Percentiles rank a stretch among this genome's conserved stretches.
Conservation (phyloP, 306 rosid species). For the Dryas alaskensis region DNA sequence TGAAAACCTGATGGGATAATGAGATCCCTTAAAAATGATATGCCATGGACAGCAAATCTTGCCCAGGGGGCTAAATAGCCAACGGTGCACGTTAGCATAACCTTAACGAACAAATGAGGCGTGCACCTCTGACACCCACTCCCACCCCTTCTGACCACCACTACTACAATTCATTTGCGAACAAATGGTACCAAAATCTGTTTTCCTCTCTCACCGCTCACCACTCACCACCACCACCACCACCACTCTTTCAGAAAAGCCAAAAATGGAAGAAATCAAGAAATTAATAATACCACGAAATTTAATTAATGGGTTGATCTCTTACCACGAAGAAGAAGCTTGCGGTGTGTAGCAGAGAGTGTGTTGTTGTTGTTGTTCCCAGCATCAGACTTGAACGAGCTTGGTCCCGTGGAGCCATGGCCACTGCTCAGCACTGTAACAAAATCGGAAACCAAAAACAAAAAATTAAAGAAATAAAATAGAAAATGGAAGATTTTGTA, state of each 20-base stretch:
- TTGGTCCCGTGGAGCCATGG: slow-evolving; percentile 3
- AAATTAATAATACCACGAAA: not conserved
- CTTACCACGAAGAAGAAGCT: slow-evolving; percentile 49
- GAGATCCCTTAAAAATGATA: slow-evolving; percentile 18
- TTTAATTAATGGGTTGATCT: not conserved
- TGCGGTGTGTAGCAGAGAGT: slow-evolving; percentile 47
- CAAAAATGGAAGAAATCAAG: not conserved
- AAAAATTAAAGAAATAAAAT: not conserved
- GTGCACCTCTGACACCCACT: slow-evolving; percentile 42
- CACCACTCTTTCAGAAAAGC: not conserved
- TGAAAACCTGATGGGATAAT: slow-evolving; percentile 2
- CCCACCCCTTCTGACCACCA: slow-evolving; percentile 12
- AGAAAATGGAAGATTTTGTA: not conserved
- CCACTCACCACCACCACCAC: not conserved
- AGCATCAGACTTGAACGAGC: slow-evolving; percentile 13
- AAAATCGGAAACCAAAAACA: not conserved
- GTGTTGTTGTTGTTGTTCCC: slow-evolving; percentile 9
- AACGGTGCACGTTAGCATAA: slow-evolving; percentile 30
- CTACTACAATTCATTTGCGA: slow-evolving; percentile 12
- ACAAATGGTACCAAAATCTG: slow-evolving; percentile 13
- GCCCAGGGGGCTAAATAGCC: slow-evolving; percentile 7
- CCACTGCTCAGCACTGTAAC: slow-evolving; percentile 33
- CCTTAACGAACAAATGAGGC: slow-evolving; percentile 20
- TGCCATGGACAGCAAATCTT: not conserved
- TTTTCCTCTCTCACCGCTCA: not conserved